Percentiles rank a stretch among this genome's conserved stretches.
Conservation (phyloP, 805 yeast species). For the Teunomyces stri region DNA sequence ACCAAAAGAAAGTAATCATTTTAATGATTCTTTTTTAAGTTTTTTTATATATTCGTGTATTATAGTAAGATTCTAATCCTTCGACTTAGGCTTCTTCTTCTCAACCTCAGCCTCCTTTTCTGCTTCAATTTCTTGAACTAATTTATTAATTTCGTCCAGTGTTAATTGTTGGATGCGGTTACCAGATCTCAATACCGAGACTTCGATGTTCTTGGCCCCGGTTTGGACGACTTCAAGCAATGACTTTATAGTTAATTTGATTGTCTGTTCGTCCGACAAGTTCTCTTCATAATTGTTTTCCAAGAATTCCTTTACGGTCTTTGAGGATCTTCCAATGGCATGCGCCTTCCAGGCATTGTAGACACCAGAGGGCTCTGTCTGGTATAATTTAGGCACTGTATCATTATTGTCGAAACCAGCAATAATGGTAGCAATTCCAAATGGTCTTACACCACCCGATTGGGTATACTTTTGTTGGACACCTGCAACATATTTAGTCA, state of each 20-base stretch:
- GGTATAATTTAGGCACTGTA: constrained; percentile 75
- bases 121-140: constrained; percentile 79
- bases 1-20: constrained; percentile 15
- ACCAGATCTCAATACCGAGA: constrained; percentile 79
- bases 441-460: constrained; percentile 97
- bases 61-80: constrained; percentile 9
- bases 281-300: constrained; percentile 80
- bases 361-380: constrained; percentile 97
- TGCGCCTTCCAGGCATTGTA: constrained; percentile 98
- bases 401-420: constrained; percentile 95
- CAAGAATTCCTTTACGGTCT: constrained; percentile 91
- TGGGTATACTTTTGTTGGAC: constrained; percentile 96
- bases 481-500: constrained; percentile 95
- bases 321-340: constrained; percentile 92
- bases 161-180: constrained; percentile 56
- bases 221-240: constrained; percentile 96
- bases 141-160: constrained; percentile 67
- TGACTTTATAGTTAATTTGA: constrained; percentile 79
- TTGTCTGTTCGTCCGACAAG: constrained; percentile 63
- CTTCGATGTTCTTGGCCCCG: constrained; percentile 94
- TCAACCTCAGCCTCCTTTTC: constrained; percentile 85
- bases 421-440: constrained; percentile 91
- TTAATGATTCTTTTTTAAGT: background rate
- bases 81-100: constrained; percentile 52
- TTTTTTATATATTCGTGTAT: background rate